Conservation (phyloP, 1,284 basidiomycete genomes). For the Leccinum angustisporum region DNA sequence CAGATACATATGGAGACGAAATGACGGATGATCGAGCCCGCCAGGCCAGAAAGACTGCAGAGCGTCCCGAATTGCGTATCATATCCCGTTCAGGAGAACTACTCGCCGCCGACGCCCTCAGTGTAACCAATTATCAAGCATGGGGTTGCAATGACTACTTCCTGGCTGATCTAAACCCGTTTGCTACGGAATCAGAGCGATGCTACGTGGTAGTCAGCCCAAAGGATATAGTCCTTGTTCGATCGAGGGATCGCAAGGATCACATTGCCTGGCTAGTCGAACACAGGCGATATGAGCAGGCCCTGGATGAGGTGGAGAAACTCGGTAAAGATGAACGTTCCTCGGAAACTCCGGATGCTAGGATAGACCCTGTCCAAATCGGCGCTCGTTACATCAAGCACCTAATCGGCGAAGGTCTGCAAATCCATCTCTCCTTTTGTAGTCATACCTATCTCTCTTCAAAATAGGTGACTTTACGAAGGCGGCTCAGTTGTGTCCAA, state of each 20-base stretch:
- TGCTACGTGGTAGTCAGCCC: conserved; percentile 86
- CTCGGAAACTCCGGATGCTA: conserved; percentile 28
- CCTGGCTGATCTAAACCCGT: conserved; percentile 49
- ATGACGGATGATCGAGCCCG: conserved; percentile 67
- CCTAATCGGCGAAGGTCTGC: conserved; percentile 70
- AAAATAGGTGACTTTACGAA: conserved; percentile 71
- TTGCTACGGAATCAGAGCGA: conserved; percentile 36
- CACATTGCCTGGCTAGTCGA: conserved; percentile 95
- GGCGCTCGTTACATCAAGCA: conserved; percentile 84
- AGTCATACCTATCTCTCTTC: background rate
- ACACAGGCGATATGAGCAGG: conserved; percentile 83
- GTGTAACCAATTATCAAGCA: conserved; percentile 74
- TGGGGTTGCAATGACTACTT: conserved; percentile 95
- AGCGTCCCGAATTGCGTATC: conserved; percentile 90
- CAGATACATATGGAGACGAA: conserved; percentile 67
- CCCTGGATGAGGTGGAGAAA: conserved; percentile 80
- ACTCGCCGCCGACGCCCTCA: conserved; percentile 82
- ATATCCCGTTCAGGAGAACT: conserved; percentile 91
- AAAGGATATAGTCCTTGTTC: conserved; percentile 81
- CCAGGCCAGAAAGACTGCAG: conserved; percentile 79
- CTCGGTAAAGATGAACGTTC: conserved; percentile 35
- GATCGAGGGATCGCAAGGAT: conserved; percentile 85
- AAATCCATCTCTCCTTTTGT: background rate
- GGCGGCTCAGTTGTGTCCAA: conserved; percentile 85
- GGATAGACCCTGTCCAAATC: conserved; percentile 70